phyloP scores from a whole-genome alignment of 2,329 filamentous ascomycete genomes.

The Hypoxylon sp. region DNA sequence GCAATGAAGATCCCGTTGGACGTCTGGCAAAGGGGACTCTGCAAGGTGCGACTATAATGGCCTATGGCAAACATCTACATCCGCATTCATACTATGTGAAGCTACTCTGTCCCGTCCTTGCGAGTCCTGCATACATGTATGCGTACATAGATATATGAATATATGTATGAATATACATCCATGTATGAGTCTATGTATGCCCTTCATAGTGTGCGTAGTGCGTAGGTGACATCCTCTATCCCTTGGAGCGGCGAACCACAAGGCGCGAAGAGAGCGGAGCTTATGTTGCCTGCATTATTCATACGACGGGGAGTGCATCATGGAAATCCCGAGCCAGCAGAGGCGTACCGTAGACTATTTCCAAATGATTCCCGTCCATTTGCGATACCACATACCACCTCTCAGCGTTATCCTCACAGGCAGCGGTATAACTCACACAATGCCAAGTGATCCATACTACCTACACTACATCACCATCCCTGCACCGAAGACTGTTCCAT shows the following conservation, averaged over 20 bases:
- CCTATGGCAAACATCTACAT: slow-evolving; percentile 4
- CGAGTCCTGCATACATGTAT: background rate
- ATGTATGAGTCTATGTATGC: background rate
- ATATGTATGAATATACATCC: too few relatives aligned
- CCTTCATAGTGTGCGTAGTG: background rate
- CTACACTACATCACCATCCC: slow-evolving; percentile 34
- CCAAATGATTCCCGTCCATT: slow-evolving; percentile 26
- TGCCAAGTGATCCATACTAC: slow-evolving; percentile 31
- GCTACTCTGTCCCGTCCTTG: slow-evolving; percentile 16
- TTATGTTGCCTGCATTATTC: slow-evolving; percentile 36
- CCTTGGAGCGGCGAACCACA: background rate
- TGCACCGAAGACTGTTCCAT: slow-evolving; percentile 26
- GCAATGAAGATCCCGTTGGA: slow-evolving; percentile 22
- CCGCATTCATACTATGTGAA: slow-evolving; percentile 17
- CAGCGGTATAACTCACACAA: slow-evolving; percentile 23
- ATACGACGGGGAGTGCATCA: slow-evolving; percentile 29
- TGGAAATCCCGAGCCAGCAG: slow-evolving; percentile 32
- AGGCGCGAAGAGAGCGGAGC: slow-evolving; percentile 32
- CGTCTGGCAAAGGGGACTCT: slow-evolving; percentile 8
- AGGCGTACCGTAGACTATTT: slow-evolving; percentile 24
- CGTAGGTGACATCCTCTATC: slow-evolving; percentile 25
- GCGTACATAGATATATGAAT: too few relatives aligned
- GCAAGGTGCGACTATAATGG: slow-evolving; percentile 15
- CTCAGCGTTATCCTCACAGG: slow-evolving; percentile 27
- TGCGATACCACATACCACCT: slow-evolving; percentile 16